Conservation (phyloP, 2,329 filamentous ascomycete species). For the Ophiostoma montium region DNA sequence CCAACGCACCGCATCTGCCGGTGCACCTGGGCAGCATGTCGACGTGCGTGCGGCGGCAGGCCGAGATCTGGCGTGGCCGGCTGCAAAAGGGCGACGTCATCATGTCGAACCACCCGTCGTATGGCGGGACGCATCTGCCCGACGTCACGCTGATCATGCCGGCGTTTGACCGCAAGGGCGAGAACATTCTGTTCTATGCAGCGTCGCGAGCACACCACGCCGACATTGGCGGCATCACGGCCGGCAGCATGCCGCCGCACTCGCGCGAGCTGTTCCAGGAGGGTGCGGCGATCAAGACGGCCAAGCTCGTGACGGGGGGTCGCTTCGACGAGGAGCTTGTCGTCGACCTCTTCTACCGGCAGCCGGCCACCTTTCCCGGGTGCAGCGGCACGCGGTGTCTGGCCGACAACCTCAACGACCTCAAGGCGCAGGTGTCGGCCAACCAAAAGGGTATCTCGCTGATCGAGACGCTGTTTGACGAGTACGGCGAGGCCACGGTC, state of each 20-base stretch:
- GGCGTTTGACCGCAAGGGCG: conserved; percentile 50
- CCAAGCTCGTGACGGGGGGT: conserved; percentile 62
- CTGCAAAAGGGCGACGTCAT: conserved; percentile 68
- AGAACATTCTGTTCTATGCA: conserved; percentile 69
- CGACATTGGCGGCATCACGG: conserved; percentile 71
- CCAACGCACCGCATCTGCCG: conserved; percentile 67
- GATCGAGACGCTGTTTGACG: conserved; percentile 59
- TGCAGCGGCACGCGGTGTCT: conserved; percentile 69
- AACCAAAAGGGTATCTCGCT: conserved; percentile 76
- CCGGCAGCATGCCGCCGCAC: conserved; percentile 70
- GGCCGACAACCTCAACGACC: conserved; percentile 70
- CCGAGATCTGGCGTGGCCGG: conserved; percentile 66
- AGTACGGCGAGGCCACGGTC: conserved; percentile 65
- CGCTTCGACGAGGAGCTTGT: conserved; percentile 68
- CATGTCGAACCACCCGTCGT: conserved; percentile 74
- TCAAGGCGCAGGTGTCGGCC: conserved; percentile 76
- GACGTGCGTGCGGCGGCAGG: conserved; percentile 67
- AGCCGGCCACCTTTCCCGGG: conserved; percentile 60
- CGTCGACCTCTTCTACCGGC: conserved; percentile 53
- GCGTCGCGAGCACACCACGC: conserved; percentile 71
- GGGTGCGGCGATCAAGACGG: conserved; percentile 48
- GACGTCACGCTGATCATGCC: conserved; percentile 74
- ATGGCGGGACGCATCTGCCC: conserved; percentile 69
- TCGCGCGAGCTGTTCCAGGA: conserved; percentile 52
- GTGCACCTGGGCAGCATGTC: conserved; percentile 76